A percentile compares a stretch with the other conserved stretches of the same genome.
Evolutionary conservation across 306 rosid genomes (phyloP).

Genomic region (Lablab purpureus): DNA sequence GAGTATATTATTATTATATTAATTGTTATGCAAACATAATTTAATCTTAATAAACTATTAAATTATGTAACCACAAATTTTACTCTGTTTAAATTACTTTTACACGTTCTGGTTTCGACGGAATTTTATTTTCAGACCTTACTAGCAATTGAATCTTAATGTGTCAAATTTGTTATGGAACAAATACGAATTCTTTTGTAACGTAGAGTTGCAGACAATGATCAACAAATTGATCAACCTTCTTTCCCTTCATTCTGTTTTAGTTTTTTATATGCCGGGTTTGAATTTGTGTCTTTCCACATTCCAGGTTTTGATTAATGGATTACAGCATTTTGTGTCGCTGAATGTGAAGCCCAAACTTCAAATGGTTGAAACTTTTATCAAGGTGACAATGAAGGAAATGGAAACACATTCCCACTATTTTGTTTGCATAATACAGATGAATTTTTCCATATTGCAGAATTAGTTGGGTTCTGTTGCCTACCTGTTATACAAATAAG

Average conservation of each 20-base stretch:
- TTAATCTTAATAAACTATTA: slow-evolving; percentile 28
- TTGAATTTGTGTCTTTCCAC: slow-evolving; percentile 34
- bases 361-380: slow-evolving; percentile 86
- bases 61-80: slow-evolving; percentile 9
- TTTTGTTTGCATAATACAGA: slow-evolving; percentile 10
- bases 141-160: slow-evolving; percentile 11
- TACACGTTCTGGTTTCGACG: slow-evolving; percentile 5
- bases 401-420: slow-evolving; percentile 16
- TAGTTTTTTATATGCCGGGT: slow-evolving; percentile 32
- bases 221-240: slow-evolving; percentile 8
- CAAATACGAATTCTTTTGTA: slow-evolving; percentile 25
- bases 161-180: slow-evolving; percentile 6
- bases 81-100: slow-evolving; percentile 20
- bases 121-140: slow-evolving; percentile 37
- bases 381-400: slow-evolving; percentile 70
- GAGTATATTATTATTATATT: slow-evolving; percentile 28
- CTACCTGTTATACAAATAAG: slow-evolving; percentile 5
- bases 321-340: slow-evolving; percentile 84
- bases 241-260: slow-evolving; percentile 30
- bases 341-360: slow-evolving; percentile 84
- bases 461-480: slow-evolving; percentile 39
- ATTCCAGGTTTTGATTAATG: slow-evolving; percentile 94
- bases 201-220: slow-evolving; percentile 34
- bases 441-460: slow-evolving; percentile 26
- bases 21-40: slow-evolving; percentile 24